Percentiles rank a stretch among this genome's conserved stretches.
These are phyloP conservation scores for Immersiporthe knoxdaviesiana DNA, from an alignment of 2,329 filamentous ascomycete genomes.

Conservation along the genomic window DNA sequence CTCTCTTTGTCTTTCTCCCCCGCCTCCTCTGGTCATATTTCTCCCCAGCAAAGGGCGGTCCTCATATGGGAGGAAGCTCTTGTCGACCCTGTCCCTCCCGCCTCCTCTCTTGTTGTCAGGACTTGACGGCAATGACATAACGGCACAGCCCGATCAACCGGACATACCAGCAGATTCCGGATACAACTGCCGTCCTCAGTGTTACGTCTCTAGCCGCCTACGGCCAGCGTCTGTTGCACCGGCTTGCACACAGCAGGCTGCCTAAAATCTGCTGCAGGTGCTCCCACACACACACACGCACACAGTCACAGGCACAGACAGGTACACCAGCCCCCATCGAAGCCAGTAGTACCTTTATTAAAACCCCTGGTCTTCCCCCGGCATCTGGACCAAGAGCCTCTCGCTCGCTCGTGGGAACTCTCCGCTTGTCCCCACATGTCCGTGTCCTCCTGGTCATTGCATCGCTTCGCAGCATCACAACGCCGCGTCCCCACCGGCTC, in stretches of 20 bases:
- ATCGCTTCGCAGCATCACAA: not conserved
- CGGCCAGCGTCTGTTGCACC: slow-evolving; percentile 4
- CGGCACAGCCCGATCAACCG: not conserved
- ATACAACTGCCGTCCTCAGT: slow-evolving; percentile 6
- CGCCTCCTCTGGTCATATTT: too few species aligned
- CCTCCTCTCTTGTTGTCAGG: not conserved
- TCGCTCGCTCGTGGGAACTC: not conserved
- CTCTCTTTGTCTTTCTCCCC: not conserved
- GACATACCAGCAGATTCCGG: slow-evolving; percentile 5
- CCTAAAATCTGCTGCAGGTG: not conserved
- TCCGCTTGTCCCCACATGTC: slow-evolving; percentile 2
- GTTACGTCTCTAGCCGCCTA: slow-evolving; percentile 2
- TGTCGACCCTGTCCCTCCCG: too few species aligned
- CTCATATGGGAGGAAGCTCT: not conserved
- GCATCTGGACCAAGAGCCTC: slow-evolving; percentile 4
- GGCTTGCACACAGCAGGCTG: slow-evolving; percentile 8
- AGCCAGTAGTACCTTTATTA: not conserved
- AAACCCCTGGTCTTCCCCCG: not conserved
- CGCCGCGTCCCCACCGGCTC: slow-evolving; percentile 1
- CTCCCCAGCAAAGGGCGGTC: not conserved
- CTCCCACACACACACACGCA: too few species aligned
- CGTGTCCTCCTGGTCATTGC: slow-evolving; percentile 2
- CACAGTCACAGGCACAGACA: too few species aligned
- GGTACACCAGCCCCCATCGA: too few species aligned
- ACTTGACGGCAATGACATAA: not conserved